Evolutionary conservation across 2,329 filamentous ascomycete species (phyloP).

Genomic region (Hypoxylon sp.): DNA sequence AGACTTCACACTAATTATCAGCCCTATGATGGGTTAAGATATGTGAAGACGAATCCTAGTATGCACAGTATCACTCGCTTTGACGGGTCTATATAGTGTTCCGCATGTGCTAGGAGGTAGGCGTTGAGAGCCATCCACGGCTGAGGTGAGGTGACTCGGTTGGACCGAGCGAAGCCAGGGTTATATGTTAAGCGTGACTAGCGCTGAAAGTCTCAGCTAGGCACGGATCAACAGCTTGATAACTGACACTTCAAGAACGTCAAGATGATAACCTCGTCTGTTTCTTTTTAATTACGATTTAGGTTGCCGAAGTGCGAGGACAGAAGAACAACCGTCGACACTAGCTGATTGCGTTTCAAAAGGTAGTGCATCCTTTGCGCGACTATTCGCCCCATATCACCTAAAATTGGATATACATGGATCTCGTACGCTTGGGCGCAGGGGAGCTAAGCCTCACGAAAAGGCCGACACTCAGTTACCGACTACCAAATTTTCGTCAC

Average conservation of each 20-base stretch:
- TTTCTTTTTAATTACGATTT: not conserved
- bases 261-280: not conserved
- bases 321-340: not conserved
- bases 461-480: not conserved
- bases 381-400: not conserved
- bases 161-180: slow-evolving; percentile 12
- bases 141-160: slow-evolving; percentile 10
- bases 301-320: not conserved
- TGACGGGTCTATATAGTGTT: not conserved
- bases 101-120: not conserved
- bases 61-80: not conserved
- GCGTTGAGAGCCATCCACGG: not conserved
- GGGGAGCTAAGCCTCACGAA: not conserved
- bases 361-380: not conserved
- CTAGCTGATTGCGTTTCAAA: not conserved
- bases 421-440: not conserved
- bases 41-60: not conserved
- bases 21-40: not conserved
- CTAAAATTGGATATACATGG: not conserved
- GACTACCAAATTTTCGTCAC: not conserved
- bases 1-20: not conserved
- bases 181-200: slow-evolving; percentile 8
- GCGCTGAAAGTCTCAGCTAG: slow-evolving; percentile 10
- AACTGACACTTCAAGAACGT: not conserved
- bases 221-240: not conserved